Base-by-base conservation (phyloP, 192 early-diverging fungal genomes). In the Entophlyctis helioformis region DNA sequence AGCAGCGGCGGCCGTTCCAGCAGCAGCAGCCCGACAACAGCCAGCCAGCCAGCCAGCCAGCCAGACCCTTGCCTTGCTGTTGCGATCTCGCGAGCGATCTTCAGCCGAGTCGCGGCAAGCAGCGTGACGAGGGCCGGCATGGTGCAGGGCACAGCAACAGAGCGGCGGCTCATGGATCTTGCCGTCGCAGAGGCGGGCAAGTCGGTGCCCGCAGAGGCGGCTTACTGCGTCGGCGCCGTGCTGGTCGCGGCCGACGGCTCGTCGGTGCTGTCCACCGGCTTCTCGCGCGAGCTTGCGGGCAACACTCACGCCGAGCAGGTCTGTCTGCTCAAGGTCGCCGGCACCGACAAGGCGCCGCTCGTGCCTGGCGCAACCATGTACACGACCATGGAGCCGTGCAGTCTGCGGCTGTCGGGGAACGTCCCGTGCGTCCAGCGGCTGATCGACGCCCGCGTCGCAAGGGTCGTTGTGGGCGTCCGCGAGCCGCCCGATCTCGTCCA, bases 301-400 rank as follows among this genome's bases (percentile, higher is more conserved):
- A 98, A 98, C 59, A 93, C 89, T 4, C 96, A 98, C 54, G 90
- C 96, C 5, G 93, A 95, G 51, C 83, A 98, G 59, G 84, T 82
- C 42, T 83, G 82, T 24, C 67, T 98, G 5, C 39, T 64, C 34
- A 98, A 98, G 62, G 66, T 95, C 3, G 26, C 49, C 28, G 41
- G 53, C 36, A 26, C 18, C 11, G 33, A 31, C 23, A 39, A 46
- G 15, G 21, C 32, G 4, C 28, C 20, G 4, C 22, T 45, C 5
- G 64, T 63, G 6, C 10, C 53, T 20, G 78, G 74, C 18, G 53
- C 73, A 5, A 84, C 80, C 16, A 81, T 92, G 57, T 98, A 94
- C 55, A 87, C 90, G 21, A 98, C 94, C 4, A 98, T 98, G 94
- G 94, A 98, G 55, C 94, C 94, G 0, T 98, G 94, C 61, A 84